Evolutionary conservation across 2,329 filamentous ascomycete species (phyloP).

Genomic region (Trichophyton benhamiae): DNA sequence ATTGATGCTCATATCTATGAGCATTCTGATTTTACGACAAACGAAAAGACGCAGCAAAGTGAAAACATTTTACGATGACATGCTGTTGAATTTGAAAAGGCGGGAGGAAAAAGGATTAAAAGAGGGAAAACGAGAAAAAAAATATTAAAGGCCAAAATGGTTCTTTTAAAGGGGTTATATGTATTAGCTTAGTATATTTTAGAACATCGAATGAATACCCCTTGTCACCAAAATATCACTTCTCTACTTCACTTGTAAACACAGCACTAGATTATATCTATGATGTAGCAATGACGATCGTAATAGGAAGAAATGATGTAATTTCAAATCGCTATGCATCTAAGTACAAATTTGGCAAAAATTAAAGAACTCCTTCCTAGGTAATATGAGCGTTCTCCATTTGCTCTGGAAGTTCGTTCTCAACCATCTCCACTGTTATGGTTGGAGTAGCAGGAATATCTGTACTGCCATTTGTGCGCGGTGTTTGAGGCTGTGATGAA

Average conservation of each 20-base stretch:
- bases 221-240: background rate
- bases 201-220: background rate
- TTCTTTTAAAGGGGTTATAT: background rate
- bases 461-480: background rate
- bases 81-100: background rate
- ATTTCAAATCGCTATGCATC: background rate
- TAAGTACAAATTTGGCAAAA: background rate
- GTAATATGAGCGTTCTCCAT: background rate
- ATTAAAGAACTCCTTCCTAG: background rate
- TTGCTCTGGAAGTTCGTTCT: background rate
- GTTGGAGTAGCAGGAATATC: background rate
- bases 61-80: background rate
- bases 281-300: background rate
- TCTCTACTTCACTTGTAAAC: background rate
- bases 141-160: background rate
- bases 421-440: background rate
- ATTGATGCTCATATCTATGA: background rate
- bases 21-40: background rate
- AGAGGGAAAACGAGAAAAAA: background rate
- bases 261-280: background rate
- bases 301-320: background rate
- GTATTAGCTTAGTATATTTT: background rate
- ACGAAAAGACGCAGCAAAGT: background rate
- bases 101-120: background rate
- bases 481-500: background rate